Conservation (phyloP, 129 eudicot species). For the Mikania micrantha region DNA sequence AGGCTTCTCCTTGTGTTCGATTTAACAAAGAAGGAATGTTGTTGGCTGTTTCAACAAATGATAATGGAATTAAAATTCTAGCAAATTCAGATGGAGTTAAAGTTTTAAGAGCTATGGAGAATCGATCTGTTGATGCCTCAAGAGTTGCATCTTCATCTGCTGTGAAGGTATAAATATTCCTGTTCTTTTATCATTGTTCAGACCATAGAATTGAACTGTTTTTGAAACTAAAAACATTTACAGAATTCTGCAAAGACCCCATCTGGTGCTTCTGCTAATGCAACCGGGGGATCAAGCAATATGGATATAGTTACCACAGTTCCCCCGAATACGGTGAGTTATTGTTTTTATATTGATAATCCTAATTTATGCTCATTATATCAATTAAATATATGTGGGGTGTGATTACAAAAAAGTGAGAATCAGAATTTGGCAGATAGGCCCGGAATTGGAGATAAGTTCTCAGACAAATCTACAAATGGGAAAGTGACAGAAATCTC, state of each 20-base stretch:
- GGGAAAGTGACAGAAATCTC: conserved; percentile 65
- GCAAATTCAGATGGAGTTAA: conserved; percentile 64
- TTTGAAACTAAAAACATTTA: neutral
- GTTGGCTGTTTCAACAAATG: conserved; percentile 73
- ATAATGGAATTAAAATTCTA: conserved; percentile 59
- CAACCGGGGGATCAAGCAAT: conserved; percentile 42
- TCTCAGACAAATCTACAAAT: conserved; percentile 49
- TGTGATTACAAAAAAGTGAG: conserved; percentile 51
- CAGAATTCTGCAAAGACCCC: conserved; percentile 50
- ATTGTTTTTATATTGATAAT: neutral
- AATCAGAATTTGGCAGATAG: conserved; percentile 51
- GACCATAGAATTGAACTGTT: neutral
- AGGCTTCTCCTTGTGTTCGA: conserved; percentile 80
- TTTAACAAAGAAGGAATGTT: conserved; percentile 71
- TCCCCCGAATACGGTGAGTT: conserved; percentile 47
- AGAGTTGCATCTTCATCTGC: conserved; percentile 39
- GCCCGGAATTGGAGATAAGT: conserved; percentile 55
- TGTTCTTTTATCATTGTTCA: neutral
- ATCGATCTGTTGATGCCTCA: conserved; percentile 56
- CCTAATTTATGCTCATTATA: neutral
- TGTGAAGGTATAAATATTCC: conserved; percentile 40
- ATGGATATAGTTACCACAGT: conserved; percentile 46
- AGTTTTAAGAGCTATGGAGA: conserved; percentile 46
- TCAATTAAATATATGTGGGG: neutral
- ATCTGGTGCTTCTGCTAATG: conserved; percentile 44